These are phyloP conservation scores for Suhomyces chickasaworum DNA, from an alignment of 1,139 yeast genomes.

Conservation along the genomic window DNA sequence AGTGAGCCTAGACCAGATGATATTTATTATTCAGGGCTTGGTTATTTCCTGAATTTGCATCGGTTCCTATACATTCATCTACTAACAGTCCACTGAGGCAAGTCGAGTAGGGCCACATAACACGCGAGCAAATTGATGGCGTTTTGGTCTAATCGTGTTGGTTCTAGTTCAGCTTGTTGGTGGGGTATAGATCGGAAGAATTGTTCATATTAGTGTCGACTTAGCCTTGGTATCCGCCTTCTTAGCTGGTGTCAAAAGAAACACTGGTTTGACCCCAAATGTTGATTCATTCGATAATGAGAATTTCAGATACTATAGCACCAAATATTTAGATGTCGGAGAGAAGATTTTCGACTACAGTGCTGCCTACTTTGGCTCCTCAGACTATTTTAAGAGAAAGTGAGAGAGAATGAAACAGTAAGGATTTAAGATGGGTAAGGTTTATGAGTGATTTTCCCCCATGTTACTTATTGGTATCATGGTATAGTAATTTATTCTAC, in stretches of 20 bases:
- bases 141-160: background rate
- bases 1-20: background rate
- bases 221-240: constrained; percentile 77
- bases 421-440: background rate
- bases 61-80: background rate
- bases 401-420: constrained; percentile 19
- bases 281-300: constrained; percentile 37
- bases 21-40: background rate
- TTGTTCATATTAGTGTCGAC: constrained; percentile 71
- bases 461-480: background rate
- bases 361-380: constrained; percentile 69
- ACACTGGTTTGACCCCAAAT: constrained; percentile 71
- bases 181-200: constrained; percentile 52
- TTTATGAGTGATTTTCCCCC: background rate
- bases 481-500: background rate
- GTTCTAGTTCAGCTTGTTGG: background rate
- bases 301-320: constrained; percentile 59
- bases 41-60: background rate
- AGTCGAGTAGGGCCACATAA: background rate
- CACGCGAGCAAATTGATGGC: background rate
- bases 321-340: constrained; percentile 78
- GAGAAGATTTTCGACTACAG: constrained; percentile 78
- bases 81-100: background rate
- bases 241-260: constrained; percentile 86
- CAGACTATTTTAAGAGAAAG: constrained; percentile 71